phyloP scores from a whole-genome alignment of 805 yeast genomes.

The Saccharomycopsis schoenii region DNA sequence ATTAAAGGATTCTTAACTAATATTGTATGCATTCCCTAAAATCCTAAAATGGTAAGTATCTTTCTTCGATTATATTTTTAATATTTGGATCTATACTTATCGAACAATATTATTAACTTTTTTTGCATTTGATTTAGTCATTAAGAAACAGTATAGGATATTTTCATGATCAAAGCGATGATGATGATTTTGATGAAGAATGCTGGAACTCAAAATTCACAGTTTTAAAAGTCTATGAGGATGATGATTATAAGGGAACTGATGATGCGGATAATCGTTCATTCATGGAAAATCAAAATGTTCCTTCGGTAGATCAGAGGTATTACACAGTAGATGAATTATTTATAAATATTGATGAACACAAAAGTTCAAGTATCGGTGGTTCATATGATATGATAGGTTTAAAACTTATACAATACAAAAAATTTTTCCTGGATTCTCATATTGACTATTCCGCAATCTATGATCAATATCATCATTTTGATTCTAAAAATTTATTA shows the following conservation, averaged over 20 bases:
- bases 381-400: background rate
- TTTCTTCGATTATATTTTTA: background rate
- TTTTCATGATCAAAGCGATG: background rate
- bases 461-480: background rate
- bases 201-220: constrained; percentile 1
- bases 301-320: background rate
- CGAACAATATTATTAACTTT: background rate
- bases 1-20: background rate
- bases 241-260: background rate
- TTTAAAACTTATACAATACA: background rate
- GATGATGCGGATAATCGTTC: background rate
- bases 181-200: background rate
- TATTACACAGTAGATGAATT: background rate
- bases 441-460: background rate
- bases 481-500: background rate
- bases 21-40: background rate
- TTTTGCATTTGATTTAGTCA: background rate
- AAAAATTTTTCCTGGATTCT: background rate
- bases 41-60: background rate
- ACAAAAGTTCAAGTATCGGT: background rate
- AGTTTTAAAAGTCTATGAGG: background rate
- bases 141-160: background rate
- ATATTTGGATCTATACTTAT: background rate
- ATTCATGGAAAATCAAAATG: background rate
- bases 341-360: background rate